Conservation (phyloP, 176 grass and related monocot species). For the Chrysopogon serrulatus region DNA sequence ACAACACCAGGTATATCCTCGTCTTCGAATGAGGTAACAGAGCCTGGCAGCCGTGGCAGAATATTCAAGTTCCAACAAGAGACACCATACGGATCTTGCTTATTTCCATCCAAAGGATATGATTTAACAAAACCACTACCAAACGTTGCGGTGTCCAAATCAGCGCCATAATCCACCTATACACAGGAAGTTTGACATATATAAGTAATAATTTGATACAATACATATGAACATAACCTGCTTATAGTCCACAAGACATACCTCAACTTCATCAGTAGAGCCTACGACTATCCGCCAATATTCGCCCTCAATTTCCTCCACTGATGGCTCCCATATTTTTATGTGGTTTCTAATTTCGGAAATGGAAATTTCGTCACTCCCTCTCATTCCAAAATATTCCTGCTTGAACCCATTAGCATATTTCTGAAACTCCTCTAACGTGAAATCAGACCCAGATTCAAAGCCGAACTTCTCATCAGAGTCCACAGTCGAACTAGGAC, state of each 20-base stretch:
- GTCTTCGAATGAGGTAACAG: conserved; percentile 80
- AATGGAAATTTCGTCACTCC: conserved; percentile 48
- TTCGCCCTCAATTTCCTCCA: conserved; percentile 93
- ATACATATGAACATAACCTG: conserved; percentile 2
- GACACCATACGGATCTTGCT: conserved; percentile 40
- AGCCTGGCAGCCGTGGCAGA: conserved; percentile 59
- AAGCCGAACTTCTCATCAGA: conserved; percentile 92
- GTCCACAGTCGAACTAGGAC: conserved; percentile 40
- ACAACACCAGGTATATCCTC: conserved; percentile 96
- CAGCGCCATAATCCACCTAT: conserved; percentile 93
- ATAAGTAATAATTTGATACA: conserved; percentile 18
- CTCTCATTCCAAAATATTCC: conserved; percentile 68
- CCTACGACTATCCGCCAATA: conserved; percentile 94
- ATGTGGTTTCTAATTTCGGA: conserved; percentile 42
- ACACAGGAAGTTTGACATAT: conserved; percentile 11
- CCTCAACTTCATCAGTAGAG: conserved; percentile 82
- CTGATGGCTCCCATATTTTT: conserved; percentile 56
- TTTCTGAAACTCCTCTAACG: conserved; percentile 61
- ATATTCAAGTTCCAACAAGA: conserved; percentile 96
- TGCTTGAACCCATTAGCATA: conserved; percentile 72
- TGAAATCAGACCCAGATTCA: conserved; percentile 89
- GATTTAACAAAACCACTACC: conserved; percentile 76
- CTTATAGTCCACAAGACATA: conserved; percentile 13
- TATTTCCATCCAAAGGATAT: conserved; percentile 36
- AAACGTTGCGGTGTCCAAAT: conserved; percentile 84